Evolutionary conservation across 2,329 filamentous ascomycete species (phyloP).

Genomic region (Colletotrichum chlorophyti): DNA sequence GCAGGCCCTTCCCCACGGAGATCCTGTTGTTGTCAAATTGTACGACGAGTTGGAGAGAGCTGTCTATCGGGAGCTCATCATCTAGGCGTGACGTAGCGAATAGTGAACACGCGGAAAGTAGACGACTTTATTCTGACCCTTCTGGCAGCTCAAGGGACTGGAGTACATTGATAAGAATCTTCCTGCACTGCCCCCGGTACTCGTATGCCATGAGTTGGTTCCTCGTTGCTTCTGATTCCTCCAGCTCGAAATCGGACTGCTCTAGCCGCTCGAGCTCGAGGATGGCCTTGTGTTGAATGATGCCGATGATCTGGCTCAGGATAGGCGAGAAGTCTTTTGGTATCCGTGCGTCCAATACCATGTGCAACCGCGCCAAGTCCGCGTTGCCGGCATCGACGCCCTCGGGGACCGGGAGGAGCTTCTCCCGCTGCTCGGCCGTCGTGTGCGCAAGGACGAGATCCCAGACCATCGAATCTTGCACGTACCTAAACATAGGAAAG

Average conservation of each 20-base stretch:
- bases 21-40: conserved; percentile 41
- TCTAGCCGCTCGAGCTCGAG: conserved; percentile 52
- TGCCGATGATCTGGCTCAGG: conserved; percentile 43
- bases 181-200: conserved; percentile 57
- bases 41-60: conserved; percentile 48
- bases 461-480: conserved; percentile 61
- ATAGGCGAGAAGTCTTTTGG: conserved; percentile 34
- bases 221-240: conserved; percentile 48
- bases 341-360: conserved; percentile 41
- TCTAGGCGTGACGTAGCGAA: background rate
- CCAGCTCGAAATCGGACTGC: conserved; percentile 52
- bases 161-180: conserved; percentile 54
- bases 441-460: conserved; percentile 52
- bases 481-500: conserved; percentile 52
- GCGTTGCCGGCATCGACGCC: conserved; percentile 28
- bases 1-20: conserved; percentile 45
- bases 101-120: no score
- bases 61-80: conserved; percentile 41
- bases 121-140: background rate
- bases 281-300: conserved; percentile 52
- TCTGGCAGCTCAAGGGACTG: conserved; percentile 39
- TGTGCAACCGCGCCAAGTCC: conserved; percentile 32
- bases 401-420: conserved; percentile 35
- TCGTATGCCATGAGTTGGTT: conserved; percentile 56
- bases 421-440: conserved; percentile 38